phyloP scores from a whole-genome alignment of 257 asterid genomes.

The Buddleja alternifolia region DNA sequence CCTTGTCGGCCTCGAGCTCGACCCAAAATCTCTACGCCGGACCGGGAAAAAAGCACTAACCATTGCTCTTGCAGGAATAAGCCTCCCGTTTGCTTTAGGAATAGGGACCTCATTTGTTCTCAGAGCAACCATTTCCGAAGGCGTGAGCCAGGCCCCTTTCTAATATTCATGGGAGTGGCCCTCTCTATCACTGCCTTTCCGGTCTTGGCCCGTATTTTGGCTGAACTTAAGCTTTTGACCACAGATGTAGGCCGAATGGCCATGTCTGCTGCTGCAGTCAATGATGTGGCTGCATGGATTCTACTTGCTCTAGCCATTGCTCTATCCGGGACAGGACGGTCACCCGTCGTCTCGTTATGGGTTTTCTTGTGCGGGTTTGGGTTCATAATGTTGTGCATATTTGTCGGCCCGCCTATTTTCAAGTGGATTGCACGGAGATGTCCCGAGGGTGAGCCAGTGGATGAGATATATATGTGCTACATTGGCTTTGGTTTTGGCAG shows the following conservation, averaged over 20 bases:
- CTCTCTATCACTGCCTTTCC: conserved; percentile 74
- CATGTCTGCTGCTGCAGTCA: conserved; percentile 81
- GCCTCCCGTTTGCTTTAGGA: conserved; percentile 59
- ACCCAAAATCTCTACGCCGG: conserved; percentile 51
- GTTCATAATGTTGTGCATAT: conserved; percentile 42
- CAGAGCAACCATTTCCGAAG: conserved; percentile 51
- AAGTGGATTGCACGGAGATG: conserved; percentile 57
- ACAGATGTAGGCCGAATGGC: conserved; percentile 70
- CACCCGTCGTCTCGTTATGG: conserved; percentile 61
- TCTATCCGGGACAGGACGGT: conserved; percentile 50
- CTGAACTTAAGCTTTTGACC: conserved; percentile 68
- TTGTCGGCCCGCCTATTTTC: conserved; percentile 50
- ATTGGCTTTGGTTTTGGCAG: conserved; percentile 63
- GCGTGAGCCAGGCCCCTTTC: conserved; percentile 60
- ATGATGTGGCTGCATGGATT: conserved; percentile 78
- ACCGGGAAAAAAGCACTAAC: conserved; percentile 64
- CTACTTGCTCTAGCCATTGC: conserved; percentile 72
- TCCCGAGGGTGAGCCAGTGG: conserved; percentile 67
- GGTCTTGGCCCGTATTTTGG: conserved; percentile 72
- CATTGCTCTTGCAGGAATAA: conserved; percentile 66
- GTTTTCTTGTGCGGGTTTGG: conserved; percentile 57
- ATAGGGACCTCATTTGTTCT: conserved; percentile 64
- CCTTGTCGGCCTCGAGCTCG: conserved; percentile 67
- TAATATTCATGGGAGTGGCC: conserved; percentile 73
- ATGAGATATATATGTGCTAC: conserved; percentile 68